Evolutionary conservation across 345 rosid genomes (phyloP), one percentile per base, ranked within the genome.

Genomic region (Gynandropsis gynandra): DNA sequence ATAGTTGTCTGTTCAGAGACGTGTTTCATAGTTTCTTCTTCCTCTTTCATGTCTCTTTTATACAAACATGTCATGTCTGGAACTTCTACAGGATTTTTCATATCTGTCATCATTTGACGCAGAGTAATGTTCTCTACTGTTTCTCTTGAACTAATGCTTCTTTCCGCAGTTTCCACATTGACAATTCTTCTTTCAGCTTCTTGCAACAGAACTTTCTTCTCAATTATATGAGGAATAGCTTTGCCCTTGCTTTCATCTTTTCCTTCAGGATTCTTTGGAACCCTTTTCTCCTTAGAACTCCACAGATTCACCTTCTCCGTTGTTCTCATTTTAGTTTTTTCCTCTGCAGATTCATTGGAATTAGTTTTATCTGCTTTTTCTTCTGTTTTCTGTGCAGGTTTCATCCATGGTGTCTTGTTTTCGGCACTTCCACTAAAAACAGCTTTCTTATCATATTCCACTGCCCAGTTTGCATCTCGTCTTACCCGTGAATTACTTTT

Each of bases 301-400:
- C 70, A 66, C 8, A 17, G 40, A 36, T 41, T 66, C 51, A 66
- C 46, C 27, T 47, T 59, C 61, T 66, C 56, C 40, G 65, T 51
- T 52, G 47, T 42, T 41, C 61, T 56, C 14, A 21, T 14, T 55
- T 40, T 19, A 5, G 2, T 7, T 3, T 37, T 58, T 46, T 45
- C 54, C 37, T 47, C 54, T 2, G 4, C 4, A 15, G 10, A 4
- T 58, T 52, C 47, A 54, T 52, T 51, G 16, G 47, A 32, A 19
- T 31, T 38, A 14, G 0, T 55, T 37, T 58, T 65, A 19, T 16
- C 16, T 45, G 15, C 33, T 31, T 9, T 65, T 21, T 42, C 29
- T 29, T 43, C 48, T 36, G 40, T 24, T 5, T 24, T 24, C 29
- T 24, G 4, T 24, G 29, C 29, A 24, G 29, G 2, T 24, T 24